Conservation (phyloP, 75 land plant genomes). For the Azolla pinnata region DNA sequence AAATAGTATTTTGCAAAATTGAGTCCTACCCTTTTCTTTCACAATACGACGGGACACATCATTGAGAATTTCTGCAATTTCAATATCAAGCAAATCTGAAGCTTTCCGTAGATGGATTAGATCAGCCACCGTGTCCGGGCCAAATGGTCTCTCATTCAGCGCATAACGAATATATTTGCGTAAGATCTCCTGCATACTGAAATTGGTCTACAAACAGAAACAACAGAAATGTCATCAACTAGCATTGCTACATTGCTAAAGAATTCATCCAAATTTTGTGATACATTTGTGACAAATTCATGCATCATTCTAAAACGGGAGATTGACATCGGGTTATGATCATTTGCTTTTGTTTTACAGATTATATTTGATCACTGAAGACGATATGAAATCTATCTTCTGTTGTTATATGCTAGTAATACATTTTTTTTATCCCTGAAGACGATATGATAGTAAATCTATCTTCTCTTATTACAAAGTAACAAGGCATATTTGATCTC, state of each 20-base stretch:
- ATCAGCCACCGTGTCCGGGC: conserved; percentile 53
- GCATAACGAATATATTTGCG: conserved; percentile 88
- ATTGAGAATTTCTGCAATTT: conserved; percentile 74
- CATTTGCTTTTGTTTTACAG: too few relatives aligned
- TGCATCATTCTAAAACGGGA: too few relatives aligned
- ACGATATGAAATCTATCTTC: too few relatives aligned
- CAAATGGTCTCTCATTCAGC: conserved; percentile 84
- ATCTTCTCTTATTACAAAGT: too few relatives aligned
- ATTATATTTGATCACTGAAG: too few relatives aligned
- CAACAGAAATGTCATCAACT: background rate
- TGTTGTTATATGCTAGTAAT: too few relatives aligned
- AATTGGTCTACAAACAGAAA: conserved; percentile 53
- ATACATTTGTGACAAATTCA: too few relatives aligned
- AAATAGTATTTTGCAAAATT: background rate
- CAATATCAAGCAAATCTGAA: conserved; percentile 52
- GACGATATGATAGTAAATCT: too few relatives aligned
- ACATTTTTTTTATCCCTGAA: too few relatives aligned
- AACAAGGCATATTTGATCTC: too few relatives aligned
- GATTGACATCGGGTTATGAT: too few relatives aligned
- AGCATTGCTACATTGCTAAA: background rate
- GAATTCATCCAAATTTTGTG: background rate
- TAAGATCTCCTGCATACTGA: conserved; percentile 54
- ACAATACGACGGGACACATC: conserved; percentile 80
- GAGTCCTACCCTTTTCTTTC: conserved; percentile 59
- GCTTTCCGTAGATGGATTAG: conserved; percentile 71